Conservation (phyloP, 306 rosid species). For the Pachyrhizus erosus region DNA sequence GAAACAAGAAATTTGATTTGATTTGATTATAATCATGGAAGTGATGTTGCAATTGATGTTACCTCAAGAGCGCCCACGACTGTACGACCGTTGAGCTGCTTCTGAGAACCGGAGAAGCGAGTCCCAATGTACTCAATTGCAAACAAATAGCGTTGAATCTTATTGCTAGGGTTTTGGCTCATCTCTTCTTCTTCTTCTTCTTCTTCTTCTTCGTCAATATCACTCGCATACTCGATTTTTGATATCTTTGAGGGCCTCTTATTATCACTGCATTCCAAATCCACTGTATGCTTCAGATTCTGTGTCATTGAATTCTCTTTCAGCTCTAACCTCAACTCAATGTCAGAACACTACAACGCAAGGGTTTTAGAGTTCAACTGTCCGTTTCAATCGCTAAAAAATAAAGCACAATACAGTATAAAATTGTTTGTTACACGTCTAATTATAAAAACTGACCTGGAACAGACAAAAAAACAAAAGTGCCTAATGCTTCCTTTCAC, state of each 20-base stretch:
- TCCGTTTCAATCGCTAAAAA: too few species aligned
- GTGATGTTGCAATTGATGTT: not conserved
- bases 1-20: constrained; percentile 1
- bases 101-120: constrained; percentile 90
- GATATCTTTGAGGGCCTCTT: constrained; percentile 64
- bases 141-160: constrained; percentile 75
- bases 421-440: too few species aligned
- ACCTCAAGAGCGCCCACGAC: constrained; percentile 92
- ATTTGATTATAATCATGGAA: not conserved
- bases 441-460: too few species aligned
- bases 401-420: too few species aligned
- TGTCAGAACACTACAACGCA: too few species aligned
- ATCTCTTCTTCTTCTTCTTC: constrained; percentile 42
- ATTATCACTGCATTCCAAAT: constrained; percentile 45
- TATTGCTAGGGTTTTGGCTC: constrained; percentile 50
- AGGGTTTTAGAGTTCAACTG: too few species aligned
- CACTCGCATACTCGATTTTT: constrained; percentile 46
- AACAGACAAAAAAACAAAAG: too few species aligned
- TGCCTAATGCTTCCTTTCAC: too few species aligned
- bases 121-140: constrained; percentile 90
- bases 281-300: constrained; percentile 55
- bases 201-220: too few species aligned
- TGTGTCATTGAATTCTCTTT: constrained; percentile 52
- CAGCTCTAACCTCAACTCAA: not conserved
- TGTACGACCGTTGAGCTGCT: constrained; percentile 78